phyloP scores from a whole-genome alignment of 306 rosid genomes.

The Prunus mongolica region DNA sequence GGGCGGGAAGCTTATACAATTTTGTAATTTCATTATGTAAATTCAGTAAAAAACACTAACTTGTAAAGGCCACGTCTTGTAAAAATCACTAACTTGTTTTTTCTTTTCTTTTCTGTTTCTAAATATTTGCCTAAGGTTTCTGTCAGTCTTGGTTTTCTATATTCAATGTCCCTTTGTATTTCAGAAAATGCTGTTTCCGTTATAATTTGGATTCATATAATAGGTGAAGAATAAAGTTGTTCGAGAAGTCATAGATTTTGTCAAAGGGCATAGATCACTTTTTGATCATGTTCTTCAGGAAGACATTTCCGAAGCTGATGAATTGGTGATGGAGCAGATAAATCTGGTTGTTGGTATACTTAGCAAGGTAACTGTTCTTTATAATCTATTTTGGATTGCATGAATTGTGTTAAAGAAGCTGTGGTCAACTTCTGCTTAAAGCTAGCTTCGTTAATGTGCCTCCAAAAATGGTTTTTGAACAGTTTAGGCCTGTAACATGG shows the following conservation, averaged over 20 bases:
- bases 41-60: background rate
- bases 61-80: background rate
- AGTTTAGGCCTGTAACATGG: background rate
- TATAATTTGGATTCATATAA: slow-evolving; percentile 7
- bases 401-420: background rate
- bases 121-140: background rate
- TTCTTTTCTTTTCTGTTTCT: background rate
- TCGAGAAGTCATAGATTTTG: slow-evolving; percentile 81
- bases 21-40: background rate
- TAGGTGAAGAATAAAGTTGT: slow-evolving; percentile 93
- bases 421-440: slow-evolving; percentile 7
- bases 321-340: slow-evolving; percentile 74
- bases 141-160: background rate
- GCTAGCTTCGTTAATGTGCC: slow-evolving; percentile 10
- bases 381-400: slow-evolving; percentile 1
- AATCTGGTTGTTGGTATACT: slow-evolving; percentile 87
- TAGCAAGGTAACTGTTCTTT: slow-evolving; percentile 64
- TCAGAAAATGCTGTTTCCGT: slow-evolving; percentile 2
- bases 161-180: background rate
- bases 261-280: slow-evolving; percentile 78
- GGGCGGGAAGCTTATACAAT: background rate
- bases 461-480: background rate
- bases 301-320: slow-evolving; percentile 74
- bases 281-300: slow-evolving; percentile 71
- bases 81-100: background rate